Evolutionary conservation across 1,284 basidiomycete species (phyloP).

Genomic region (Wallemia ichthyophaga): DNA sequence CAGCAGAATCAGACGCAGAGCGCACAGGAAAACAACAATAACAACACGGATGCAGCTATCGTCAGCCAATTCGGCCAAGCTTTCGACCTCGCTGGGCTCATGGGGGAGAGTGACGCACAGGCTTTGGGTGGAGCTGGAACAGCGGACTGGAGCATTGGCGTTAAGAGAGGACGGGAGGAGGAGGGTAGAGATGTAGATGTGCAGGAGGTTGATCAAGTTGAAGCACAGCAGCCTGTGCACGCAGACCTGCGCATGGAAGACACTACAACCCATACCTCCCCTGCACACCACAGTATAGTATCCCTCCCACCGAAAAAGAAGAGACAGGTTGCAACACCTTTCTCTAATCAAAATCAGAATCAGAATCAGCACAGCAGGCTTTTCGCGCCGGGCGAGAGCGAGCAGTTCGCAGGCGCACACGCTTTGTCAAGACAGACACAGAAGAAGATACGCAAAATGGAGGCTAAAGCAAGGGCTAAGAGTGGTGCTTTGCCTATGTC

Average conservation of each 20-base stretch:
- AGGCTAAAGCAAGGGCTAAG: background rate
- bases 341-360: too few species aligned
- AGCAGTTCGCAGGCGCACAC: background rate
- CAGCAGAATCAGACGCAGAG: constrained; percentile 2
- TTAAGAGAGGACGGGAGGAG: too few species aligned
- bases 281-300: background rate
- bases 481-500: background rate
- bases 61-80: constrained; percentile 31
- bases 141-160: too few species aligned
- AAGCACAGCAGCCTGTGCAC: too few species aligned
- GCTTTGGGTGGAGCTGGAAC: constrained; percentile 21
- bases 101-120: constrained; percentile 38
- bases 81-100: constrained; percentile 41
- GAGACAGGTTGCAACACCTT: background rate
- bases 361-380: background rate
- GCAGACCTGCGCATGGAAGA: too few species aligned
- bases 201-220: too few species aligned
- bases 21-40: constrained; percentile 8
- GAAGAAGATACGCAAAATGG: background rate
- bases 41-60: constrained; percentile 31
- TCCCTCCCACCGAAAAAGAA: background rate
- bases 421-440: background rate
- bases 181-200: background rate
- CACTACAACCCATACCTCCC: constrained; percentile 3
- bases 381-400: background rate